Evolutionary conservation across 1,139 yeast species (phyloP), one percentile per base, ranked within the genome.

Genomic region (Taphrina confusa): DNA sequence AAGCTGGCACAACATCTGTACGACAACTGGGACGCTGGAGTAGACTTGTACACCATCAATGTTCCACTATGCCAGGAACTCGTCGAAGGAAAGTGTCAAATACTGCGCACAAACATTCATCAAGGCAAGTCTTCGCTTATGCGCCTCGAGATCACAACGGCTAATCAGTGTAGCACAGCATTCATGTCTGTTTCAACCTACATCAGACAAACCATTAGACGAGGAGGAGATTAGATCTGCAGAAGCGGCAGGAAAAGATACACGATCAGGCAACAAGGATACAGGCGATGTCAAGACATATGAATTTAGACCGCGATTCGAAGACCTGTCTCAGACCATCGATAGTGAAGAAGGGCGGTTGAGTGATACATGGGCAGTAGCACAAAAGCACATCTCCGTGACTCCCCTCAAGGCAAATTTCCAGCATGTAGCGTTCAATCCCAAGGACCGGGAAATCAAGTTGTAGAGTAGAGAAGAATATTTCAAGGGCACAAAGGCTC

Each of bases 351-450:
- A 44, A 6, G 58, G 58, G 3, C 31, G 58, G 4, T 34, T 23
- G 5, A 42, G 51, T 11, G 58, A 54, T 39, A 54, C 50, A 25
- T 54, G 58, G 58, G 58, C 36, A 14, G 51, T 54, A 2, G 58
- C 58, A 3, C 44, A 54, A 51, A 45, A 46, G 33, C 33, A 54
- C 51, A 33, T 56, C 31, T 83, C 94, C 68, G 92, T 92, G 11
- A 88, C 97, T 3, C 96, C 96, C 0, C 73, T 92, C 65, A 80
- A 81, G 67, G 96, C 97, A 0, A 79, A 83, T 1, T 91, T 56
- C 14, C 79, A 47, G 87, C 58, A 54, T 14, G 40, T 42, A 12
- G 36, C 30, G 3, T 33, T 54, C 34, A 46, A 44, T 14, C 14
- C 44, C 3, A 44, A 34, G 16, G 40, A 44, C 16, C 37, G 58